Conservation (phyloP, 1,139 yeast genomes). For the Hyphopichia fennica region DNA sequence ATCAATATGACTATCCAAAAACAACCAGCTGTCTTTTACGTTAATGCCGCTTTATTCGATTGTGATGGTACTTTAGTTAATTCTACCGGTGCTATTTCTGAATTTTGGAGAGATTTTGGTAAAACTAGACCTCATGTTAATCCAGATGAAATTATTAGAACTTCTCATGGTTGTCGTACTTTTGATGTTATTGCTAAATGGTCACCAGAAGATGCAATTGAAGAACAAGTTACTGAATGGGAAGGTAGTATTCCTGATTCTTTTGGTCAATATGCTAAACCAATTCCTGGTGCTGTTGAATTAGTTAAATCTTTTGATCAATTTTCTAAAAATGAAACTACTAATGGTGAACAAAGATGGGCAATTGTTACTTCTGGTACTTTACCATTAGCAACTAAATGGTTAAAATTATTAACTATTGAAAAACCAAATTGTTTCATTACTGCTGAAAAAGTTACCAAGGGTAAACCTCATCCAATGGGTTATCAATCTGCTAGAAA, state of each 20-base stretch:
- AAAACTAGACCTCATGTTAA: conserved; percentile 16
- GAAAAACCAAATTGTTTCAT: conserved; percentile 15
- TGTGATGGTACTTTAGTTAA: conserved; percentile 17
- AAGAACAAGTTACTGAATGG: conserved; percentile 15
- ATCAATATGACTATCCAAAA: conserved; percentile 23
- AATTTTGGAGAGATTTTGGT: conserved; percentile 16
- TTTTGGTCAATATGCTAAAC: conserved; percentile 13
- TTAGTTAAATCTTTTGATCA: conserved; percentile 12
- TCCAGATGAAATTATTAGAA: conserved; percentile 14
- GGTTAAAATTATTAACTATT: conserved; percentile 14
- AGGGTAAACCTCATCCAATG: conserved; percentile 17
- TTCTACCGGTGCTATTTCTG: conserved; percentile 17
- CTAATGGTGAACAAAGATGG: conserved; percentile 14
- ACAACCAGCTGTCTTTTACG: conserved; percentile 14
- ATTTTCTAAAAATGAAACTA: conserved; percentile 9
- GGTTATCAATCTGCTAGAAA: conserved; percentile 14
- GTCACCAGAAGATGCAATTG: conserved; percentile 17
- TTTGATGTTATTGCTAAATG: conserved; percentile 16
- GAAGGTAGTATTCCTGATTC: conserved; percentile 15
- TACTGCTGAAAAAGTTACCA: conserved; percentile 14
- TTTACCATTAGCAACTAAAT: conserved; percentile 15
- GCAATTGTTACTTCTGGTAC: conserved; percentile 16
- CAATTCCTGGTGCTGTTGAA: conserved; percentile 17
- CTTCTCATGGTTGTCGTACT: conserved; percentile 16
- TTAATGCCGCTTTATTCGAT: conserved; percentile 15